Evolutionary conservation across 1,139 yeast genomes (phyloP).

Genomic region (Zygoascus meyerae): DNA sequence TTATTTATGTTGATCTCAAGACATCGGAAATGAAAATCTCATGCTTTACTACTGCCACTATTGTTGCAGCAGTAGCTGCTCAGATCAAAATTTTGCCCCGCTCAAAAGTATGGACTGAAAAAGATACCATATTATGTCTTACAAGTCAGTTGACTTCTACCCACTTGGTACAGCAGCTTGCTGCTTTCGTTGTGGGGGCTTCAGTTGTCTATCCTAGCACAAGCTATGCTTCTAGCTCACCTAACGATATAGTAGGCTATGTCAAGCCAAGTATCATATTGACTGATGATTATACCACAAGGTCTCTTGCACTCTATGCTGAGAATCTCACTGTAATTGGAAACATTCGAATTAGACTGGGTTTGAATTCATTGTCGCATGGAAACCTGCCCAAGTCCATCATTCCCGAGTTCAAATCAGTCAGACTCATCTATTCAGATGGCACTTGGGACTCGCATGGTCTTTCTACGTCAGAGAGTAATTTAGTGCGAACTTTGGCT

Average conservation of each 20-base stretch:
- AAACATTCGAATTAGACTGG: constrained; percentile 21
- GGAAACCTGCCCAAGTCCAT: constrained; percentile 28
- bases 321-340: constrained; percentile 17
- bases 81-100: constrained; percentile 33
- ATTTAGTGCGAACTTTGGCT: constrained; percentile 30
- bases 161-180: constrained; percentile 28
- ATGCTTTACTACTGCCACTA: constrained; percentile 22
- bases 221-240: constrained; percentile 26
- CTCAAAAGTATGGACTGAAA: constrained; percentile 27
- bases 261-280: constrained; percentile 27
- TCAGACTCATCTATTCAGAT: constrained; percentile 30
- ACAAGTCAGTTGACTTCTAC: constrained; percentile 27
- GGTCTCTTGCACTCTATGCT: constrained; percentile 23
- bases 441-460: constrained; percentile 13
- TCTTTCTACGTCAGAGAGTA: constrained; percentile 27
- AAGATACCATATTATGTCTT: constrained; percentile 31
- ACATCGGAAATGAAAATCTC: constrained; percentile 13
- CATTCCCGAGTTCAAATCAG: constrained; percentile 23
- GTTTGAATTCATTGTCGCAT: constrained; percentile 20
- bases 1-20: constrained; percentile 10
- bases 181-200: constrained; percentile 31
- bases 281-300: constrained; percentile 29
- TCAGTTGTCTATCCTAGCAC: constrained; percentile 26
- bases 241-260: constrained; percentile 19
- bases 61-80: constrained; percentile 34